These are phyloP conservation scores for Diaporthe aspalathi DNA, from an alignment of 2,329 filamentous ascomycete species.

Conservation along the genomic window DNA sequence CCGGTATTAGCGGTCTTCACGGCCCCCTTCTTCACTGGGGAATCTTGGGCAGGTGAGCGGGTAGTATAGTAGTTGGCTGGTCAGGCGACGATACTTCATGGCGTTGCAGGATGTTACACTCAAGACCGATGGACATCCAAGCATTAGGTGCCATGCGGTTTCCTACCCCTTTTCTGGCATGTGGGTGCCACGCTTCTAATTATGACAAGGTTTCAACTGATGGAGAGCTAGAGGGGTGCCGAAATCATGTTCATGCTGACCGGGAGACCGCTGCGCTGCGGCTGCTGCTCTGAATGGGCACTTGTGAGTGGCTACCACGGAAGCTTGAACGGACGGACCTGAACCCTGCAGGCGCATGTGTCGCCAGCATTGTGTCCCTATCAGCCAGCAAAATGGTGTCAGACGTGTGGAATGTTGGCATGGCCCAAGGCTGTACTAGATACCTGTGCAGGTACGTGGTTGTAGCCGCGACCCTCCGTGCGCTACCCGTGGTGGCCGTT, in stretches of 20 bases:
- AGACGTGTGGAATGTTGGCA: conserved; percentile 29
- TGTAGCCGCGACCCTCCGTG: conserved; percentile 28
- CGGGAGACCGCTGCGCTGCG: conserved; percentile 28
- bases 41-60: background rate
- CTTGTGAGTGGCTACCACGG: conserved; percentile 16
- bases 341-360: conserved; percentile 20
- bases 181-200: conserved; percentile 36
- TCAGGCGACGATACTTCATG: conserved; percentile 25
- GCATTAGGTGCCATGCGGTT: conserved; percentile 20
- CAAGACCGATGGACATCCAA: conserved; percentile 29
- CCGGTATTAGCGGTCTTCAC: conserved; percentile 10
- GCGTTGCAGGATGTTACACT: conserved; percentile 30
- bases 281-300: conserved; percentile 23
- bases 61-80: conserved; percentile 20
- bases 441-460: conserved; percentile 12
- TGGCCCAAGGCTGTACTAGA: conserved; percentile 20
- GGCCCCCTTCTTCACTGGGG: background rate
- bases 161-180: conserved; percentile 30
- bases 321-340: conserved; percentile 18
- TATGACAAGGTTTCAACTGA: conserved; percentile 36
- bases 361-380: conserved; percentile 22
- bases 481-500: conserved; percentile 26
- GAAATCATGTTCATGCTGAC: conserved; percentile 39
- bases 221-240: conserved; percentile 31
- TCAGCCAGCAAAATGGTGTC: conserved; percentile 23